These are phyloP conservation scores for Komagataella kurtzmanii DNA, from an alignment of 805 yeast genomes.

Conservation along the genomic window DNA sequence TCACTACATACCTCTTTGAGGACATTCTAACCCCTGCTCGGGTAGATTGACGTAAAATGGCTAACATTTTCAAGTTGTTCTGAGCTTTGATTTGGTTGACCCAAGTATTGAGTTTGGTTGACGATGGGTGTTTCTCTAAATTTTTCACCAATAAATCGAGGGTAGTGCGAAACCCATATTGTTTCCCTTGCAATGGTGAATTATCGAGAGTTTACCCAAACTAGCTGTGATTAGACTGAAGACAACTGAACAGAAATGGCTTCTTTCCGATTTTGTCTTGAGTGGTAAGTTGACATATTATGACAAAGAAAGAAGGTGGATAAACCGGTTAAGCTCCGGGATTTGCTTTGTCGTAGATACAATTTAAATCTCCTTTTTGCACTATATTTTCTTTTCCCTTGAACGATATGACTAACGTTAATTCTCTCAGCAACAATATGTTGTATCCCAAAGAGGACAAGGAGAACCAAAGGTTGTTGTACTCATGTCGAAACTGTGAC, in stretches of 20 bases:
- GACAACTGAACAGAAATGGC: slow-evolving; percentile 36
- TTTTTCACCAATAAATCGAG: background rate
- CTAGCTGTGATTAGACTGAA: background rate
- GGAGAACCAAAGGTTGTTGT: slow-evolving; percentile 58
- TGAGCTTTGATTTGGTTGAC: background rate
- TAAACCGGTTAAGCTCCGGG: background rate
- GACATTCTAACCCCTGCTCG: slow-evolving; percentile 12
- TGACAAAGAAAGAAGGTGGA: background rate
- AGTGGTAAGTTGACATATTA: slow-evolving; percentile 29
- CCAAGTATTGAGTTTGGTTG: background rate
- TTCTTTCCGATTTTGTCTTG: slow-evolving; percentile 90
- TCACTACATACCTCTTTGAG: slow-evolving; percentile 11
- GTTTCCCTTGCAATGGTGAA: background rate
- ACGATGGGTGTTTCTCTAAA: background rate
- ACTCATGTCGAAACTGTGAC: slow-evolving; percentile 89
- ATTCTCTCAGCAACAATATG: slow-evolving; percentile 67
- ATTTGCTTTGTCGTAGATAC: background rate
- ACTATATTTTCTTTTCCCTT: background rate
- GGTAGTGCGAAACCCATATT: background rate
- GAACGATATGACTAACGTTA: background rate
- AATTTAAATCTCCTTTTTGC: background rate
- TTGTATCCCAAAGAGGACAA: slow-evolving; percentile 94
- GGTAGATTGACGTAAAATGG: slow-evolving; percentile 6
- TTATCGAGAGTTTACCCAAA: background rate
- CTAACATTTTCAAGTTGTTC: background rate